A percentile compares a stretch with the other conserved stretches of the same genome.
Conservation (phyloP, 73 alveolate species). For the Stentor roeselii region DNA sequence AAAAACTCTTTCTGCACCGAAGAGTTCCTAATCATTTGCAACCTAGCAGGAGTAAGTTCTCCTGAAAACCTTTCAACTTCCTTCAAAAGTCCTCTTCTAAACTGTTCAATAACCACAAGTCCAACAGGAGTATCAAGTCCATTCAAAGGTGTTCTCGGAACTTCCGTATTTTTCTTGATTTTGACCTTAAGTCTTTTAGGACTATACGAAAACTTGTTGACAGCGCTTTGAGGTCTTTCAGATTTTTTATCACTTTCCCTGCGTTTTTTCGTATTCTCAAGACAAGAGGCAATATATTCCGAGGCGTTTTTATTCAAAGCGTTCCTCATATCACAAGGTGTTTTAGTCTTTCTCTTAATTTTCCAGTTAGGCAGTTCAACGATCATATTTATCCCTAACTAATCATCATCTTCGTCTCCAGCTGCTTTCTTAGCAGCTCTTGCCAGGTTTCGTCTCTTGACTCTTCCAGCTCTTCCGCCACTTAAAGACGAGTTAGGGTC, state of each 20-base stretch:
- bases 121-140: neutral
- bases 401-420: conserved; percentile 32
- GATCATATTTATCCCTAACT: too few relatives aligned
- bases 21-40: neutral
- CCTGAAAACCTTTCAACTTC: neutral
- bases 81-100: neutral
- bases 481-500: conserved; percentile 81
- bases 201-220: neutral
- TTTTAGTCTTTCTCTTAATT: neutral
- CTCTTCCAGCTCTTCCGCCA: conserved; percentile 81
- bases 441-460: conserved; percentile 77
- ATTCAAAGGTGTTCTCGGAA: neutral
- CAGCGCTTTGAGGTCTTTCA: neutral
- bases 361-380: neutral
- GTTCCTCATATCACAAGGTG: neutral
- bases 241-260: neutral
- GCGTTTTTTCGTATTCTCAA: neutral
- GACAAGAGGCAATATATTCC: neutral
- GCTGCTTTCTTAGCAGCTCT: conserved; percentile 51
- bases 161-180: neutral
- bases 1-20: neutral
- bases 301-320: neutral
- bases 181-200: neutral
- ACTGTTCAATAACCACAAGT: neutral
- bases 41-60: neutral